Conservation (phyloP, 1,284 basidiomycete genomes). For the Microbotryum silenes-acaulis region DNA sequence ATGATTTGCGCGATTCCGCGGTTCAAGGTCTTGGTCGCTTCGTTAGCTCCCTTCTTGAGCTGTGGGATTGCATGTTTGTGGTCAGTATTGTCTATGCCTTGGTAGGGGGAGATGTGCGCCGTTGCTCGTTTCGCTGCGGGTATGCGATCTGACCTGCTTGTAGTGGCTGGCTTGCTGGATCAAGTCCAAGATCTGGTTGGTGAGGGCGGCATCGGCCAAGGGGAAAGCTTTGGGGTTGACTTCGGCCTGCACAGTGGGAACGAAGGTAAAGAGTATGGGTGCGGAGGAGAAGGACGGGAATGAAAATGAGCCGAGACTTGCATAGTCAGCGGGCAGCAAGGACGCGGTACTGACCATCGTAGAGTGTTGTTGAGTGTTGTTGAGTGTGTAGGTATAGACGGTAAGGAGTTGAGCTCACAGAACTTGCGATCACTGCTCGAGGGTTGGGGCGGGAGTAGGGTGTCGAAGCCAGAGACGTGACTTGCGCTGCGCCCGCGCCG, state of each 20-base stretch:
- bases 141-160: conserved; percentile 18
- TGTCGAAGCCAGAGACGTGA: too few relatives aligned
- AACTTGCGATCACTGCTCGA: too few relatives aligned
- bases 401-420: too few relatives aligned
- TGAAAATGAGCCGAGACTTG: too few relatives aligned
- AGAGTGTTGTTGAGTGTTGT: too few relatives aligned
- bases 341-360: neutral
- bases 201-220: conserved; percentile 75
- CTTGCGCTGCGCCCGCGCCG: too few relatives aligned
- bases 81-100: conserved; percentile 63
- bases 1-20: conserved; percentile 98
- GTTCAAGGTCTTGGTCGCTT: conserved; percentile 74
- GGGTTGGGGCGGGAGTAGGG: too few relatives aligned
- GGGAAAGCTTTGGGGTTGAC: conserved; percentile 81
- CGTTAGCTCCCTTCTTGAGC: conserved; percentile 96
- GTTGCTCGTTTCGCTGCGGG: neutral
- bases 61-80: conserved; percentile 65
- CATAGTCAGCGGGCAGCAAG: neutral
- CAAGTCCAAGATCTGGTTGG: conserved; percentile 71
- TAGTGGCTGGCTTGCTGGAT: conserved; percentile 33
- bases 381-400: too few relatives aligned
- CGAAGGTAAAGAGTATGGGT: neutral
- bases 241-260: conserved; percentile 8
- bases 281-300: neutral
- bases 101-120: neutral